phyloP scores from a whole-genome alignment of 495 filamentous ascomycete genomes.

The Ramalina peruviana region DNA sequence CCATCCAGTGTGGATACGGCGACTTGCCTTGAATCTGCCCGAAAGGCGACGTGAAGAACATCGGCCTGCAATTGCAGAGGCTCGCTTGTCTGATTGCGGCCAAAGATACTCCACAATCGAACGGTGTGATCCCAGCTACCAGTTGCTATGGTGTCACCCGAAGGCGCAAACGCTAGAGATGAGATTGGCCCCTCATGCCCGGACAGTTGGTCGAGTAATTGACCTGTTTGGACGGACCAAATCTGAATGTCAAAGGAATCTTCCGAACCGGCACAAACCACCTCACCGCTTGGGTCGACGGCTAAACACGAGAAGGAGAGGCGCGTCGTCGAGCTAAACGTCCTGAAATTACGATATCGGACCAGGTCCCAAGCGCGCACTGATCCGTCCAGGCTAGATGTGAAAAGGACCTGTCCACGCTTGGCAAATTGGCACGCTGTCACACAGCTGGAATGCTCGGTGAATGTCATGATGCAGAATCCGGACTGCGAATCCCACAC shows the following conservation, averaged over 20 bases:
- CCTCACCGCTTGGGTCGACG: constrained; percentile 91
- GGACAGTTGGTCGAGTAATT: constrained; percentile 76
- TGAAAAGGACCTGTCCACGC: constrained; percentile 88
- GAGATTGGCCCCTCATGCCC: constrained; percentile 92
- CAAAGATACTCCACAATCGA: constrained; percentile 89
- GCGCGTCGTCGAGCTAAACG: constrained; percentile 83
- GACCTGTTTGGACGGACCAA: constrained; percentile 96
- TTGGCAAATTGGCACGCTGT: constrained; percentile 94
- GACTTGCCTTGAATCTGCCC: constrained; percentile 80
- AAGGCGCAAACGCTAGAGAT: constrained; percentile 71
- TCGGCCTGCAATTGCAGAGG: constrained; percentile 83
- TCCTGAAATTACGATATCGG: constrained; percentile 90
- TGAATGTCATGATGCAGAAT: constrained; percentile 96
- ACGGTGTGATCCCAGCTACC: constrained; percentile 95
- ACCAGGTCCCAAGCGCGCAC: constrained; percentile 94
- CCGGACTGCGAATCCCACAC: constrained; percentile 94
- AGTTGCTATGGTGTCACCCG: constrained; percentile 68
- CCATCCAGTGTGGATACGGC: constrained; percentile 89
- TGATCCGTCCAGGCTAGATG: constrained; percentile 83
- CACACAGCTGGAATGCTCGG: constrained; percentile 87
- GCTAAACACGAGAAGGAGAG: constrained; percentile 86
- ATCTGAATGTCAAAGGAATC: constrained; percentile 96
- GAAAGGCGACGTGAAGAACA: constrained; percentile 71
- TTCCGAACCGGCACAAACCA: constrained; percentile 85
- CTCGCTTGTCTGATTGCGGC: constrained; percentile 84